Percentiles rank a stretch among this genome's conserved stretches.
These are phyloP conservation scores for Patellifolia procumbens DNA, from an alignment of 179 eudicot genomes.

Conservation along the genomic window DNA sequence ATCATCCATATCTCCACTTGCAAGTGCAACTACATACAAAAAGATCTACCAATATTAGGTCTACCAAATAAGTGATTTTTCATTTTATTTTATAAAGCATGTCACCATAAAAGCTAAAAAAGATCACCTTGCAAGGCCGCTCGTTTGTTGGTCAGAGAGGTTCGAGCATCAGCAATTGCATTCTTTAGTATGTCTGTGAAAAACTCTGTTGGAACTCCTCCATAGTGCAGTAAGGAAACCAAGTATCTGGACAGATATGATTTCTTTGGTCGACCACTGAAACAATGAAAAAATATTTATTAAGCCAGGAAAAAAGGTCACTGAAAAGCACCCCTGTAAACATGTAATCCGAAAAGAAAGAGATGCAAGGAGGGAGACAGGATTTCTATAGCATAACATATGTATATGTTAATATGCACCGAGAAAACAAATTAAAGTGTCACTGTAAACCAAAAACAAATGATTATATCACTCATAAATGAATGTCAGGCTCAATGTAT, in stretches of 20 bases:
- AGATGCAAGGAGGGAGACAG: background rate
- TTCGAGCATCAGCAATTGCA: slow-evolving; percentile 45
- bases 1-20: slow-evolving; percentile 41
- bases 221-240: slow-evolving; percentile 63
- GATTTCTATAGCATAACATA: background rate
- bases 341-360: background rate
- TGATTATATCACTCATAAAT: background rate
- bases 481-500: background rate
- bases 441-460: no score
- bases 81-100: background rate
- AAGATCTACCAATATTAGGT: background rate
- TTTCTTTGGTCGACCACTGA: slow-evolving; percentile 57
- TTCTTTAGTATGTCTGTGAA: slow-evolving; percentile 46
- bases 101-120: background rate
- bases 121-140: slow-evolving; percentile 55
- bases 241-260: slow-evolving; percentile 48
- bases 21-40: slow-evolving; percentile 48
- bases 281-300: background rate
- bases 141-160: slow-evolving; percentile 34
- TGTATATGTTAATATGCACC: background rate
- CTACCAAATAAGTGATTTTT: background rate
- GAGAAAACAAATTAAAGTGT: no score
- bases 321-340: background rate
- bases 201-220: slow-evolving; percentile 64
- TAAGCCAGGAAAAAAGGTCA: background rate